Evolutionary conservation across 2,329 filamentous ascomycete genomes (phyloP).

Genomic region (Pyrenochaeta sp.): DNA sequence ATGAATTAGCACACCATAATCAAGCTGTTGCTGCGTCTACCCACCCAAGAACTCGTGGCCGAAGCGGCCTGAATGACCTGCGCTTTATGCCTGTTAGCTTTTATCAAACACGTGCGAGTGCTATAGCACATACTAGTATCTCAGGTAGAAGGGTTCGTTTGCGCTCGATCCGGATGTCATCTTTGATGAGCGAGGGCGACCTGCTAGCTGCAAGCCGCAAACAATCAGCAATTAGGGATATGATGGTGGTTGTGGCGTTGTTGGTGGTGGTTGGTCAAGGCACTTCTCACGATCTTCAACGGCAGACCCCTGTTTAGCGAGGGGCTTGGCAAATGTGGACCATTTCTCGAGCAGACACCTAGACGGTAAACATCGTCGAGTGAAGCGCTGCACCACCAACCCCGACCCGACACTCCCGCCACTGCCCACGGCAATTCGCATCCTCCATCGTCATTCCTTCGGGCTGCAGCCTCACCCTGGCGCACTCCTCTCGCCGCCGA

Average conservation of each 20-base stretch:
- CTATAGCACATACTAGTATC: conserved; percentile 84
- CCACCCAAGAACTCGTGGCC: conserved; percentile 97
- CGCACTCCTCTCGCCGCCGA: conserved; percentile 20
- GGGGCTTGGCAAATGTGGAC: conserved; percentile 22
- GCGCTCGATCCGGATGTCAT: conserved; percentile 64
- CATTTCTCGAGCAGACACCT: conserved; percentile 50
- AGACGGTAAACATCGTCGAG: conserved; percentile 38
- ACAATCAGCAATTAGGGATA: no score
- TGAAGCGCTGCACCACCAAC: conserved; percentile 27
- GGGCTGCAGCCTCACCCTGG: conserved; percentile 18
- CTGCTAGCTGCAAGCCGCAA: no score
- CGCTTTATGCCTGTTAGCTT: conserved; percentile 66
- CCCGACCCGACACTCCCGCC: conserved; percentile 24
- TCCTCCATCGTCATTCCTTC: conserved; percentile 9
- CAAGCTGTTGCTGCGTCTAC: conserved; percentile 5
- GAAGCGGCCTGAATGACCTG: conserved; percentile 95
- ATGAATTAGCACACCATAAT: conserved; percentile 13
- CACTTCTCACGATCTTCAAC: conserved; percentile 32
- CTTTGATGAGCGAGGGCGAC: no score
- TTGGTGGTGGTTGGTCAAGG: conserved; percentile 6
- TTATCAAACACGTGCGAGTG: conserved; percentile 17
- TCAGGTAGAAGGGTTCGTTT: conserved; percentile 89
- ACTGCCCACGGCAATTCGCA: conserved; percentile 25
- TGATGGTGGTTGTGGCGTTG: no score
- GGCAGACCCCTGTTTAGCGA: conserved; percentile 34